Base-by-base conservation (phyloP, 441 rosid species). In the Aquilaria agallochum region DNA sequence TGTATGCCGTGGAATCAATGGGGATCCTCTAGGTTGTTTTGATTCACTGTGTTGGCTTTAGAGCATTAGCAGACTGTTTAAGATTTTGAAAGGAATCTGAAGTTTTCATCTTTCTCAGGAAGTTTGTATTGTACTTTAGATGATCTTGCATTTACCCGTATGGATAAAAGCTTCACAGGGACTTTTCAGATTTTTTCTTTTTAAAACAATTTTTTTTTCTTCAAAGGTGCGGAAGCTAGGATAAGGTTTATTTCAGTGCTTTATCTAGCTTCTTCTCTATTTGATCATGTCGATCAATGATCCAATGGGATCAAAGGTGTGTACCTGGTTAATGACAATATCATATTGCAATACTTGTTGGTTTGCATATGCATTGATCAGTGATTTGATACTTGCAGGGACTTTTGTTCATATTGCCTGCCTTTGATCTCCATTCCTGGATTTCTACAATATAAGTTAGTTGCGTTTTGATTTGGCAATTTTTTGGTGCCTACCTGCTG, bases 41-140 rank as follows among this genome's bases (percentile, higher is more conserved):
- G 10, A 27, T 69, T 69, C 68, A 31, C 66, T 69, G 71, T 55
- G 58, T 67, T 52, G 56, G 45, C 42, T 59, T 66, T 56, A 31
- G 33, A 54, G 2, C 61, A 52, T 58, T 49, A 15, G 13, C 32
- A 27, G 36, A 53, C 57, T 58, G 46, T 52, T 65, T 32, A 30
- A 58, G 53, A 36, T 67, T 55, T 53, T 8, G 13, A 31, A 34
- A 51, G 14, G 36, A 44, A 30, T 36, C 42, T 36, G 6, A 36
- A 58, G 50, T 42, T 44, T 11, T 9, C 30, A 42, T 44, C 61
- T 8, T 57, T 15, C 8, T 5, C 31, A 12, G 1, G 10, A 30
- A 14, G 11, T 53, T 15, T 53, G 11, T 15, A 3, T 36, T 36
- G 42, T 9, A 27, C 56, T 14, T 53, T 53, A 30, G 58, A 32